Evolutionary conservation across 352 stramenopile species (phyloP).

Genomic region (Globisporangium parvum): DNA sequence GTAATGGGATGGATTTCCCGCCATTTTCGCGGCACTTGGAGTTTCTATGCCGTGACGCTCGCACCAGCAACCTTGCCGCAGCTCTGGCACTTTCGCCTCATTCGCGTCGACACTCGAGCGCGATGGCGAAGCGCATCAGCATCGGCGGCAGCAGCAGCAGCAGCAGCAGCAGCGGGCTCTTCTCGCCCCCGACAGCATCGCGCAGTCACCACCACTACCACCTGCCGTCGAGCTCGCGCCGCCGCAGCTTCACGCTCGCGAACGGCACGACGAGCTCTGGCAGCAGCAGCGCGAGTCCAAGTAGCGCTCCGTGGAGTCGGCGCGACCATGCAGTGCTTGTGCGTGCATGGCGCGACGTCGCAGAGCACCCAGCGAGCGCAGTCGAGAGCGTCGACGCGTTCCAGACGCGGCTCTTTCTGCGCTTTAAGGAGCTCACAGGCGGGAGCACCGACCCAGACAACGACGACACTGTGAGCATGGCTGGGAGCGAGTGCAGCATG

Average conservation of each 20-base stretch:
- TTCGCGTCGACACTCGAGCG: too few species aligned
- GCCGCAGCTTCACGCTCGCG: conserved; percentile 3
- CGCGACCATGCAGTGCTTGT: conserved; percentile 8
- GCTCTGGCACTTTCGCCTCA: too few species aligned
- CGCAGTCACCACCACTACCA: conserved; percentile 2
- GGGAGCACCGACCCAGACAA: neutral
- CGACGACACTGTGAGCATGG: conserved; percentile 3
- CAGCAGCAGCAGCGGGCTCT: conserved; percentile 1
- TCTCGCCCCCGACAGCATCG: conserved; percentile 1
- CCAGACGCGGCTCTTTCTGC: conserved; percentile 13
- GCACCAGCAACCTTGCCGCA: too few species aligned
- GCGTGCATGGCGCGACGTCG: conserved; percentile 10
- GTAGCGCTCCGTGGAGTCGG: conserved; percentile 7
- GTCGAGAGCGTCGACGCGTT: conserved; percentile 13
- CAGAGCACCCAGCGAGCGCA: conserved; percentile 2
- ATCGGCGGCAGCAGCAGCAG: neutral
- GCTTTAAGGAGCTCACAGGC: conserved; percentile 8
- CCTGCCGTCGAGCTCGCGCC: neutral
- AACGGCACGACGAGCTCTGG: neutral
- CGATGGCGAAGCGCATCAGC: too few species aligned
- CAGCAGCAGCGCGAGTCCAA: conserved; percentile 1
- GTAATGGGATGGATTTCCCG: too few species aligned
- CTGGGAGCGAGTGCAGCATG: conserved; percentile 11
- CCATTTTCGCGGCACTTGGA: too few species aligned
- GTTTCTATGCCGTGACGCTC: too few species aligned